Percentiles rank a stretch among this genome's conserved stretches.
phyloP scores from a whole-genome alignment of 768 basidiomycete species.

The Pleurotus djamor region DNA sequence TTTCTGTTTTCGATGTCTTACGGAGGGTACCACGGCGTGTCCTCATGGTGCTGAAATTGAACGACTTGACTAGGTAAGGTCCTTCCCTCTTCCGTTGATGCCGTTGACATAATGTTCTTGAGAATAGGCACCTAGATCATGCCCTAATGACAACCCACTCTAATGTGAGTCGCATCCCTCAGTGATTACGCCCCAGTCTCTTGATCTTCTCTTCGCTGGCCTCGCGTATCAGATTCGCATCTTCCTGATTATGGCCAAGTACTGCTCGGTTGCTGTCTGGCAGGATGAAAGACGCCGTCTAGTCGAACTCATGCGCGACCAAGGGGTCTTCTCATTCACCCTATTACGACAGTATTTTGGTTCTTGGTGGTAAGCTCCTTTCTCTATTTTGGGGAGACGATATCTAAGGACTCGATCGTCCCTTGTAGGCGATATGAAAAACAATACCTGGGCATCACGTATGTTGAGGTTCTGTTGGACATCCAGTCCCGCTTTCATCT shows the following conservation, averaged over 20 bases:
- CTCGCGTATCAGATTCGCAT: constrained; percentile 60
- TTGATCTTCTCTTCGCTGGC: neutral
- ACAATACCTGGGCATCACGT: constrained; percentile 44
- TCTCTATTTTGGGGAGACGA: neutral
- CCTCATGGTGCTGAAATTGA: constrained; percentile 82
- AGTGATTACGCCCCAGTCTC: neutral
- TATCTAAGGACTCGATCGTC: neutral
- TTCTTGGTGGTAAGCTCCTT: constrained; percentile 65
- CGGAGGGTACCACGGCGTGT: constrained; percentile 83
- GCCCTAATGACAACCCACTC: constrained; percentile 82
- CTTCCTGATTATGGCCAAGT: constrained; percentile 89
- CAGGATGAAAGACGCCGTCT: constrained; percentile 56
- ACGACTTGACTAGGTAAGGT: constrained; percentile 75
- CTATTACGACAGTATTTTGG: constrained; percentile 48
- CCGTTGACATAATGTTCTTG: neutral
- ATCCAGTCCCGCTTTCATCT: constrained; percentile 53
- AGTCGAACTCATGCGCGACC: constrained; percentile 41
- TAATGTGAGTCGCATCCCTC: constrained; percentile 38
- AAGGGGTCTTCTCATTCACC: constrained; percentile 48
- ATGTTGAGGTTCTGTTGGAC: constrained; percentile 67
- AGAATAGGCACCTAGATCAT: constrained; percentile 1
- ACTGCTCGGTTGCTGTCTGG: constrained; percentile 82
- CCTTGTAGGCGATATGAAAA: constrained; percentile 55
- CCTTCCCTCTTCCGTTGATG: neutral
- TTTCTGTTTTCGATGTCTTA: constrained; percentile 86